Conservation (phyloP, 2,329 filamentous ascomycete species). For the Pestalotiopsis sp. region DNA sequence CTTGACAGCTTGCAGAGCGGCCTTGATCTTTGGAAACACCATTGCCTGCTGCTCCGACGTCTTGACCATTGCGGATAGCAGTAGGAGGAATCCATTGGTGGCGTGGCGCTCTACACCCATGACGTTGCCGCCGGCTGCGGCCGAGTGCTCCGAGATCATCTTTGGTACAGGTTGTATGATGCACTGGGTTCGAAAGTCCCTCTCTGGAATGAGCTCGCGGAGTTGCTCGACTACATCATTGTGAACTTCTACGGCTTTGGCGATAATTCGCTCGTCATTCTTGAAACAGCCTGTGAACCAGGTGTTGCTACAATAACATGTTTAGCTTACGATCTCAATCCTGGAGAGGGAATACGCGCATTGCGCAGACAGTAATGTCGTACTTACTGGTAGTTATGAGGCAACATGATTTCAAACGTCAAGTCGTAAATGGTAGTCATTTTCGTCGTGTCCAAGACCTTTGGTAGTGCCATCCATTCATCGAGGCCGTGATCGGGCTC, state of each 20-base stretch:
- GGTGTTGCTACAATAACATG: conserved; percentile 1
- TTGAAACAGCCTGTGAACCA: conserved; percentile 14
- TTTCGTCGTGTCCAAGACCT: conserved; percentile 17
- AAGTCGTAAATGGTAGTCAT: conserved; percentile 19
- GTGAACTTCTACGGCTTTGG: conserved; percentile 15
- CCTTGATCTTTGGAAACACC: conserved; percentile 18
- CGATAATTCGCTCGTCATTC: conserved; percentile 16
- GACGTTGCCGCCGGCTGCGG: conserved; percentile 21
- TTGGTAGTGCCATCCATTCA: conserved; percentile 16
- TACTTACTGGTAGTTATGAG: conserved; percentile 13
- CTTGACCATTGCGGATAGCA: conserved; percentile 16
- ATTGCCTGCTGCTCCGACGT: conserved; percentile 19
- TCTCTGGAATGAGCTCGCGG: not conserved
- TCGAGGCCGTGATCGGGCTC: conserved; percentile 18
- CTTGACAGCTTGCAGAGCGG: conserved; percentile 15
- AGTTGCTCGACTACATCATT: conserved; percentile 11
- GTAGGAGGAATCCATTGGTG: conserved; percentile 19
- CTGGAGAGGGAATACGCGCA: too few relatives aligned
- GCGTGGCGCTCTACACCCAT: conserved; percentile 21
- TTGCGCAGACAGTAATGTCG: too few relatives aligned
- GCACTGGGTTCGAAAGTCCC: conserved; percentile 19
- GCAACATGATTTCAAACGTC: conserved; percentile 19
- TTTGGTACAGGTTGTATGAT: conserved; percentile 24
- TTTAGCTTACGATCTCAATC: too few relatives aligned
- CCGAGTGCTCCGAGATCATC: conserved; percentile 14